These are phyloP conservation scores for Candida easanensis DNA, from an alignment of 805 yeast genomes.

Conservation along the genomic window DNA sequence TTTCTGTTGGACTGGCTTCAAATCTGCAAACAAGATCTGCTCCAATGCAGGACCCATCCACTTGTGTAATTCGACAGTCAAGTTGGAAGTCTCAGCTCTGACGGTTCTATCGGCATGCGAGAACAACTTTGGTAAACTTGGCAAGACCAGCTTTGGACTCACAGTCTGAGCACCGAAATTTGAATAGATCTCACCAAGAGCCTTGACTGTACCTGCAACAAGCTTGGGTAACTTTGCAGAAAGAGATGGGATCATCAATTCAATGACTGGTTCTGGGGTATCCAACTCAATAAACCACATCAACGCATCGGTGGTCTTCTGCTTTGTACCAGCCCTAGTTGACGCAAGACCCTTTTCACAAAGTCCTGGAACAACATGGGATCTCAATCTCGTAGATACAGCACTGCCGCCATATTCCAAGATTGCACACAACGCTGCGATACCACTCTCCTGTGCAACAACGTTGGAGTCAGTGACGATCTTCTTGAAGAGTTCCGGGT, in stretches of 20 bases:
- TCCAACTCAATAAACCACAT: constrained; percentile 63
- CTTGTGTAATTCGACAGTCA: constrained; percentile 66
- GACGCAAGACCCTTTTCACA: constrained; percentile 84
- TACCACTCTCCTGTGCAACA: constrained; percentile 85
- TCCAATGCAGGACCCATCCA: constrained; percentile 68
- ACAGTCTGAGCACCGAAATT: constrained; percentile 63
- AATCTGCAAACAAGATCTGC: constrained; percentile 55
- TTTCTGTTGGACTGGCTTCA: constrained; percentile 90
- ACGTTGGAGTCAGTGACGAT: constrained; percentile 79
- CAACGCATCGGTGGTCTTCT: constrained; percentile 59
- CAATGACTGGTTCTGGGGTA: constrained; percentile 63
- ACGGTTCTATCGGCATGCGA: constrained; percentile 86
- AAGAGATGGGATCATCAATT: constrained; percentile 60
- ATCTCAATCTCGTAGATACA: constrained; percentile 40
- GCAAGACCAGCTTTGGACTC: constrained; percentile 55
- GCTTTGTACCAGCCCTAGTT: constrained; percentile 69
- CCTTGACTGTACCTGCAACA: constrained; percentile 62
- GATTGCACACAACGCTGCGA: constrained; percentile 51
- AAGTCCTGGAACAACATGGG: constrained; percentile 44
- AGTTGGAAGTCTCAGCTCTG: constrained; percentile 68
- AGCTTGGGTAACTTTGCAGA: constrained; percentile 72
- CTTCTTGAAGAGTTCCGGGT: constrained; percentile 54
- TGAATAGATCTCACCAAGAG: constrained; percentile 47
- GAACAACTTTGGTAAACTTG: constrained; percentile 63
- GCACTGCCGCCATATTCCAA: constrained; percentile 54